Base-by-base conservation (phyloP, 1,284 basidiomycete genomes). In the Melampsora americana region DNA sequence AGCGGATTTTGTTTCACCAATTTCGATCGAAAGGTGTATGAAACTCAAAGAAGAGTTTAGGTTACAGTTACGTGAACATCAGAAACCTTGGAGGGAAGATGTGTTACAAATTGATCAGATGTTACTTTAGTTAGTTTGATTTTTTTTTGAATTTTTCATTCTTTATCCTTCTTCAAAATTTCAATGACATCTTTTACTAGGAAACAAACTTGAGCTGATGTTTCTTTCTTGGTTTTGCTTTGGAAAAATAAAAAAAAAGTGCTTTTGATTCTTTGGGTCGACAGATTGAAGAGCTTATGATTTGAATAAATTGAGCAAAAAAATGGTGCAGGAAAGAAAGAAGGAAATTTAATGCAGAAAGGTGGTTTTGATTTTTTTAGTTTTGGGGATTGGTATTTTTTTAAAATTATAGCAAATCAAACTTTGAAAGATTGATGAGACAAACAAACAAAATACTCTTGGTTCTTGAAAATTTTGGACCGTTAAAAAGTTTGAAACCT, bases 101-200 rank as follows among this genome's bases (percentile, higher is more conserved):
- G n/a, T 75, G 1, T 60, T 75, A 20, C 72, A 75, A 50, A 60
- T 75, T n/a, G 61, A 75, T n/a, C 73, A 75, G 48, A 75, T 75
- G 73, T 68, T 75, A 16, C 42, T 75, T 23, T 68, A 75, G 73
- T 75, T 32, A 23, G 61, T 56, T 42, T 42, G 12, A 9, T 11
- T 2, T 11, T 56, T 56, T n/a, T n/a, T n/a, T n/a, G n/a, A n/a
- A n/a, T n/a, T n/a, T n/a, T n/a, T n/a, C n/a, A 9, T 28, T 23
- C 1, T 23, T 28, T 56, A n/a, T 56, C n/a, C n/a, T n/a, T n/a
- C n/a, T n/a, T n/a, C n/a, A n/a, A n/a, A 9, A 23, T 23, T 56
- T 56, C 53, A 56, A 12, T 56, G n/a, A 7, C 6, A 7, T 12
- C 20, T 56, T 5, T 23, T 23, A 48, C 14, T 56, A 56, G 11